A percentile compares a stretch with the other conserved stretches of the same genome.
These are phyloP conservation scores for Lachnellula occidentalis DNA, from an alignment of 2,329 filamentous ascomycete genomes.

Conservation along the genomic window DNA sequence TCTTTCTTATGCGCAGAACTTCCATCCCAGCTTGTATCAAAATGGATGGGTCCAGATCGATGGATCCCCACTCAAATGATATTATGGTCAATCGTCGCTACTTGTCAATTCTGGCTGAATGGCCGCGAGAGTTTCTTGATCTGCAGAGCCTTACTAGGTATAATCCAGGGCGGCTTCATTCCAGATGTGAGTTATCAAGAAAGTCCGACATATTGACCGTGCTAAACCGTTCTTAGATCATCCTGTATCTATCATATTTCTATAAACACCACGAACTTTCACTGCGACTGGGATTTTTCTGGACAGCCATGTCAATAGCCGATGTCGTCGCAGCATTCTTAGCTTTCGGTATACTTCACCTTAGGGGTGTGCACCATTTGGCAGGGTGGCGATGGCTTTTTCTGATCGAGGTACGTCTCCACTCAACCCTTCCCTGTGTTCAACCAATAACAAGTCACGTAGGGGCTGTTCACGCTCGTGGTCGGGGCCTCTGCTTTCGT, in stretches of 20 bases:
- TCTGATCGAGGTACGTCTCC: constrained; percentile 29
- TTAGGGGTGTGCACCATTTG: constrained; percentile 46
- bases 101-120: constrained; percentile 39
- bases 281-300: constrained; percentile 61
- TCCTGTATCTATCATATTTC: constrained; percentile 64
- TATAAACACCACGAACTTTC: constrained; percentile 63
- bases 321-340: constrained; percentile 50
- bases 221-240: constrained; percentile 27
- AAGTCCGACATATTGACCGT: constrained; percentile 21
- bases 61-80: constrained; percentile 49
- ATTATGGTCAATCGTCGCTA: constrained; percentile 49
- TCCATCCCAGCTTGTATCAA: constrained; percentile 47
- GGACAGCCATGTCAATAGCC: constrained; percentile 49
- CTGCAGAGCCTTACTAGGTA: constrained; percentile 20
- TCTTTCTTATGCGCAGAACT: constrained; percentile 42
- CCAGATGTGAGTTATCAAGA: constrained; percentile 42
- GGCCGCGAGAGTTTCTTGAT: constrained; percentile 32
- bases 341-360: constrained; percentile 50
- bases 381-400: constrained; percentile 56
- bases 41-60: constrained; percentile 45
- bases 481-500: constrained; percentile 13
- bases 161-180: constrained; percentile 46
- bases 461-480: constrained; percentile 16
- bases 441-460: background rate
- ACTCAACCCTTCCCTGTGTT: constrained; percentile 15